Percentiles rank a stretch among this genome's conserved stretches.
Conservation (phyloP, 2,329 filamentous ascomycete species). For the Metarhizium album region DNA sequence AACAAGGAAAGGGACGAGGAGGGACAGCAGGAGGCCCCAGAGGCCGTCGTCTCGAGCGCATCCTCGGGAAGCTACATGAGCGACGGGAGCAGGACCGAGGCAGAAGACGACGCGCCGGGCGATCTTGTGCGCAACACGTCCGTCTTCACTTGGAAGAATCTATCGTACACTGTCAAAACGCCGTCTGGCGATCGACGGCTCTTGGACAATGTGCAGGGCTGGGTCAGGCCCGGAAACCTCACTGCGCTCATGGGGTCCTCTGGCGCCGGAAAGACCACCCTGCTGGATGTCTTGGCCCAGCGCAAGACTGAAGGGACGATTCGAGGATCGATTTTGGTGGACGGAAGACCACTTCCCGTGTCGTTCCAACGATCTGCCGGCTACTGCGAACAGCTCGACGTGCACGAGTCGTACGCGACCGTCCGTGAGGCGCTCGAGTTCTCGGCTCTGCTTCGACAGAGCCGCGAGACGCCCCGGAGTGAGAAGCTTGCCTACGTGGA, state of each 20-base stretch:
- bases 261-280: constrained; percentile 76
- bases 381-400: constrained; percentile 73
- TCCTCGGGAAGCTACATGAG: neutral
- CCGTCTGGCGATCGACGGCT: constrained; percentile 53
- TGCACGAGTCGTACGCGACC: constrained; percentile 59
- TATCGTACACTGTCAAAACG: constrained; percentile 58
- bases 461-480: constrained; percentile 46
- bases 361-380: constrained; percentile 72
- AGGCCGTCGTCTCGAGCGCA: neutral
- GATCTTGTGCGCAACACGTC: constrained; percentile 51
- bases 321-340: constrained; percentile 62
- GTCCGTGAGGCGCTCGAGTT: constrained; percentile 49
- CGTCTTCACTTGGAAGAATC: constrained; percentile 64
- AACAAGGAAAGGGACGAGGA: constrained; percentile 36
- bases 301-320: constrained; percentile 71
- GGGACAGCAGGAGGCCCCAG: constrained; percentile 21
- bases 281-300: constrained; percentile 72
- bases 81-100: neutral
- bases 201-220: constrained; percentile 71
- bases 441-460: constrained; percentile 63
- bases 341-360: constrained; percentile 58
- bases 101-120: constrained; percentile 4
- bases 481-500: constrained; percentile 71
- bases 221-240: constrained; percentile 70
- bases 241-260: constrained; percentile 74